phyloP scores from a whole-genome alignment of 306 rosid species.

The Prunus dulcis region DNA sequence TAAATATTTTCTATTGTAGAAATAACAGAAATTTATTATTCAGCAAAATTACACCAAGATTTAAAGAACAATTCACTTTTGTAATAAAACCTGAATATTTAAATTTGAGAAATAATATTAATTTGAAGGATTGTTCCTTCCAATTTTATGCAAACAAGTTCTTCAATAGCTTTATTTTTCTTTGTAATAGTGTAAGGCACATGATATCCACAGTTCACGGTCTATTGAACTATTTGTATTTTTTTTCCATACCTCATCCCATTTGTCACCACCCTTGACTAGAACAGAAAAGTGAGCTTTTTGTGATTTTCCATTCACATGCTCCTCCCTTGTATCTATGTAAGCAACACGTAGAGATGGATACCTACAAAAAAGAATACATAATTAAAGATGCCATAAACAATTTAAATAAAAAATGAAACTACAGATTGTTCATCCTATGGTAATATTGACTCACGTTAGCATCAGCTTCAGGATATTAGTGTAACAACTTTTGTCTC shows the following conservation, averaged over 20 bases:
- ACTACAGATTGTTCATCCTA: conserved; percentile 10
- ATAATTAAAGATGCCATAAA: conserved; percentile 26
- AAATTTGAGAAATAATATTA: background rate
- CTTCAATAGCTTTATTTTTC: background rate
- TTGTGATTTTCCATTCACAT: conserved; percentile 42
- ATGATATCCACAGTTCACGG: background rate
- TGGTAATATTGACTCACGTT: conserved; percentile 52
- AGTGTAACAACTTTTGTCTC: conserved; percentile 52
- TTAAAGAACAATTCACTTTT: background rate
- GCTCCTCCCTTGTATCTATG: conserved; percentile 73
- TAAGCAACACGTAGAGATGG: conserved; percentile 89
- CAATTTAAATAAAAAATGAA: conserved; percentile 5
- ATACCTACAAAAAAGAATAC: conserved; percentile 45
- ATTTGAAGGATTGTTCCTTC: background rate
- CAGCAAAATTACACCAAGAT: background rate
- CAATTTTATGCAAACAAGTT: background rate
- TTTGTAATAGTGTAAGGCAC: background rate
- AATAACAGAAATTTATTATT: background rate
- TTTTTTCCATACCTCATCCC: conserved; percentile 74
- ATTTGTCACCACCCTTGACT: conserved; percentile 89
- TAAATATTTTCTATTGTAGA: background rate
- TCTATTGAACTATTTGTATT: conserved; percentile 2
- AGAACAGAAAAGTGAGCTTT: conserved; percentile 74
- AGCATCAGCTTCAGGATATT: conserved; percentile 82
- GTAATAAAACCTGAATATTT: background rate